Conservation (phyloP, 495 filamentous ascomycete species). For the Xylona heveae region DNA sequence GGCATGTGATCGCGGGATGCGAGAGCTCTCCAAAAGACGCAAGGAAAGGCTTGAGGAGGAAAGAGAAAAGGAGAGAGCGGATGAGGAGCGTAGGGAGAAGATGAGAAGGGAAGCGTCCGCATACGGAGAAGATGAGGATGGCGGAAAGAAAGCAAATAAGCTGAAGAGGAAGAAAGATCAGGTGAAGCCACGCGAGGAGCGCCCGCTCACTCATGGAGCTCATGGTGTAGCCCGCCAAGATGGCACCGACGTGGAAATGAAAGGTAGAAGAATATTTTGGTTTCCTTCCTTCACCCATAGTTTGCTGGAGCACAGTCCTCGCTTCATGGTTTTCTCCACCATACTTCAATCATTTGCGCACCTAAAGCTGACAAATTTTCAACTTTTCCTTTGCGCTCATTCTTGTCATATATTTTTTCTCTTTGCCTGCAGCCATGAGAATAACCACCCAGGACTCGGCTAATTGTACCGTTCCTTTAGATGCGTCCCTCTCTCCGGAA, state of each 20-base stretch:
- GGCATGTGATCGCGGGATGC: slow-evolving; percentile 51
- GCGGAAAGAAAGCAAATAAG: slow-evolving; percentile 22
- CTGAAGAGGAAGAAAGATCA: slow-evolving; percentile 30
- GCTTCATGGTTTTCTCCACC: background rate
- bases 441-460: no score
- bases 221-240: slow-evolving; percentile 47
- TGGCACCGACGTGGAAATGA: slow-evolving; percentile 29
- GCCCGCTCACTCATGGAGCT: slow-evolving; percentile 37
- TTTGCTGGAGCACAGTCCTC: slow-evolving; percentile 2
- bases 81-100: slow-evolving; percentile 32
- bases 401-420: no score
- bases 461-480: no score
- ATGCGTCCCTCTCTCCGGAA: no score
- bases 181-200: slow-evolving; percentile 25
- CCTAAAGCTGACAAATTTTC: no score
- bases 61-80: slow-evolving; percentile 27
- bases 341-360: no score
- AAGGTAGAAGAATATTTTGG: slow-evolving; percentile 32
- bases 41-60: slow-evolving; percentile 20
- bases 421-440: no score
- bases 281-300: slow-evolving; percentile 2
- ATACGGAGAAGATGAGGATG: slow-evolving; percentile 26
- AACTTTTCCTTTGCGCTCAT: no score
- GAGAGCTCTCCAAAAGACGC: slow-evolving; percentile 39
- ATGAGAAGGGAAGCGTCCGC: slow-evolving; percentile 2